Evolutionary conservation across 2,329 filamentous ascomycete genomes (phyloP).

Genomic region (Neoascochyta sp.): DNA sequence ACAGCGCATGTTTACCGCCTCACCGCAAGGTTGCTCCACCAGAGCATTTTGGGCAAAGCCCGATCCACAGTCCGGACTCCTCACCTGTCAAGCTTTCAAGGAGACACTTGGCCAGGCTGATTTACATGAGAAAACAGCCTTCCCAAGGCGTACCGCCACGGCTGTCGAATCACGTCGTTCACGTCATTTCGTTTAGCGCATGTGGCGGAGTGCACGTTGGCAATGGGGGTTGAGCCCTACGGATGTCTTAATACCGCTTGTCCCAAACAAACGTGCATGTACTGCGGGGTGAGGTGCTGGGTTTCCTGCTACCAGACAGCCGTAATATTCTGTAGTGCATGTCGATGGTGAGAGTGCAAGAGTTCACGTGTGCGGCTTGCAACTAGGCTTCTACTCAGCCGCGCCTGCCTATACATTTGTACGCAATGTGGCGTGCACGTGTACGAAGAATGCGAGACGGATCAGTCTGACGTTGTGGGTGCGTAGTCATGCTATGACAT

Average conservation of each 20-base stretch:
- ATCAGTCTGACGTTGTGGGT: no score
- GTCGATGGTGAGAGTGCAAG: constrained; percentile 4
- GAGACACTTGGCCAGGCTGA: constrained; percentile 19
- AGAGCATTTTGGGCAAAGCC: constrained; percentile 11
- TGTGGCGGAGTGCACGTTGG: constrained; percentile 26
- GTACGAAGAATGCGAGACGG: constrained; percentile 7
- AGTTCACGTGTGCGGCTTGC: constrained; percentile 8
- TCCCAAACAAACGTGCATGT: constrained; percentile 1
- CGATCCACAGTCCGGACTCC: constrained; percentile 7
- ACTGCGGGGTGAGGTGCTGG: constrained; percentile 1
- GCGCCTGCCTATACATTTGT: constrained; percentile 9
- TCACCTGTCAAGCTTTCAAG: constrained; percentile 11
- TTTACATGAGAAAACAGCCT: constrained; percentile 11
- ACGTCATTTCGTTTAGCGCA: constrained; percentile 26
- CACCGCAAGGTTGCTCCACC: constrained; percentile 14
- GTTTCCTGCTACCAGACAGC: constrained; percentile 1
- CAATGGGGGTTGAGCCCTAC: constrained; percentile 10
- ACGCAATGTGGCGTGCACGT: constrained; percentile 19
- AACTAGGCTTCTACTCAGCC: constrained; percentile 26
- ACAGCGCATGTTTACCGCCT: constrained; percentile 3
- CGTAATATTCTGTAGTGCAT: background rate
- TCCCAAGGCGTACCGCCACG: constrained; percentile 17
- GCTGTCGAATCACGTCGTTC: constrained; percentile 12
- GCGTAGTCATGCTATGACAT: no score
- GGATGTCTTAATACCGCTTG: constrained; percentile 2